Evolutionary conservation across 257 asterid species (phyloP), one percentile per base, ranked within the genome.

Genomic region (Echium plantagineum): DNA sequence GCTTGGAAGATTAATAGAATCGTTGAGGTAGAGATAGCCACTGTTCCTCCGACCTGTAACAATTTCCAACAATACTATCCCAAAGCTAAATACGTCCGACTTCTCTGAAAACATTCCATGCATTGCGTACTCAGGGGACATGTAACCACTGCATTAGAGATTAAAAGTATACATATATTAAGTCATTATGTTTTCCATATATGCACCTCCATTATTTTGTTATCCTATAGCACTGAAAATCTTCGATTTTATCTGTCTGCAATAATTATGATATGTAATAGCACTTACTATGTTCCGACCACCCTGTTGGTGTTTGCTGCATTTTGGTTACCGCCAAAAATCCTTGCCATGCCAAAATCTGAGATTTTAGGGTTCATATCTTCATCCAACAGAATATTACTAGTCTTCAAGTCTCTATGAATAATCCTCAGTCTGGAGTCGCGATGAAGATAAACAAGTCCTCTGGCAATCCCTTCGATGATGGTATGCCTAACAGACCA

Each of bases 261-360:
- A 13, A 5, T 5, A 35, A 35, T 35, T 35, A 6, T 12, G 22
- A 53, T 18, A n/a, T n/a, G 5, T 4, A 53, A 15, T 28, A 2
- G 57, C 55, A 70, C 81, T 72, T 64, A 69, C 81, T 58, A 63
- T 48, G 84, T 78, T 61, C 84, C 81, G 9, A 75, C 78, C 8
- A 78, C 71, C 52, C 77, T 65, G 26, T 66, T 67, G 2, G 78
- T 78, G 30, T 78, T 75, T 48, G 81, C 78, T 64, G 72, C 71
- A 49, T 65, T 20, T 51, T 75, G 65, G 56, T 63, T 71, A 46
- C 9, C 47, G 30, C 67, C 71, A 47, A 78, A 75, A 26, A 75
- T 72, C 65, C 78, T 72, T 1, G 83, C 83, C 74, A 78, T 30
- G 10, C 83, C 83, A 58, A 78, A 78, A 48, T 78, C 80, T 58